Conservation (phyloP, 139 green algal genomes). For the Zygnema cylindricum region DNA sequence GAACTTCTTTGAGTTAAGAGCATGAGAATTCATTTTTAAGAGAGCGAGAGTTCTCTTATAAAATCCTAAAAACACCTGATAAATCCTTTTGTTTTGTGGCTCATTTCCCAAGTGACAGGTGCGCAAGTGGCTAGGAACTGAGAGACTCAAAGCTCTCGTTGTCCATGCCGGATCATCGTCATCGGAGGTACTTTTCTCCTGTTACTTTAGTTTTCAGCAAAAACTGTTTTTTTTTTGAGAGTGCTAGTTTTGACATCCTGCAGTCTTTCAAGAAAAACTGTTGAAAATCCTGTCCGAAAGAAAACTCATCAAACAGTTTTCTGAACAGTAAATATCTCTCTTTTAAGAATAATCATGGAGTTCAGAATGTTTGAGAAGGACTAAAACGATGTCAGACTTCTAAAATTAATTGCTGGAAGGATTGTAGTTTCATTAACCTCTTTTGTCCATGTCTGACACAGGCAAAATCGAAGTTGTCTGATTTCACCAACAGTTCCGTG, state of each 20-base stretch:
- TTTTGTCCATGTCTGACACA: slow-evolving; percentile 59
- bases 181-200: slow-evolving; percentile 44
- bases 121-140: slow-evolving; percentile 58
- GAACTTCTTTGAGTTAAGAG: no score
- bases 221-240: background rate
- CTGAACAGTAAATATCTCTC: no score
- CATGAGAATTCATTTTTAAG: no score
- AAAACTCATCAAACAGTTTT: no score
- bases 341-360: no score
- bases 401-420: no score
- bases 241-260: background rate
- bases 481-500: slow-evolving; percentile 53
- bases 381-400: no score
- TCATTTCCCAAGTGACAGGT: no score
- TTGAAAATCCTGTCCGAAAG: background rate
- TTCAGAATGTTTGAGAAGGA: no score
- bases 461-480: slow-evolving; percentile 74
- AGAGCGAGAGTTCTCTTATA: no score
- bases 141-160: slow-evolving; percentile 43
- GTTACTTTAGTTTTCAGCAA: slow-evolving; percentile 8
- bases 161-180: slow-evolving; percentile 39
- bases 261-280: background rate
- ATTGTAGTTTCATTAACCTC: background rate
- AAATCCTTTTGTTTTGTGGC: no score
- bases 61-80: no score